Base-by-base conservation (phyloP, 345 rosid species). In the Sapria himalayana region DNA sequence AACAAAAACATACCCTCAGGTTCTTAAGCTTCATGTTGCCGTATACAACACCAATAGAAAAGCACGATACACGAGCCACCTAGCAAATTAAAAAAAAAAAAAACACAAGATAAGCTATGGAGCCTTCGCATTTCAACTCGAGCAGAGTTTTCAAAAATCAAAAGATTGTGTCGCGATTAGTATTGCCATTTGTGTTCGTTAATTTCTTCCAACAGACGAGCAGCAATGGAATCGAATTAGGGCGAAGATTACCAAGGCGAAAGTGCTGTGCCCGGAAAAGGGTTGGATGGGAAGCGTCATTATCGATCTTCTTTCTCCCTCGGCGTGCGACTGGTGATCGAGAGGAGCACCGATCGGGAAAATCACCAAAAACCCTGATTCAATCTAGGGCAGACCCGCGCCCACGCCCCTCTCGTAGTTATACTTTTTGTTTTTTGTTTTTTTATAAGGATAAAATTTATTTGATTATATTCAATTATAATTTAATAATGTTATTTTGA, bases 51-150 rank as follows among this genome's bases (percentile, higher is more conserved):
- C 85, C 78, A 14, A 72, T 39, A 6, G 72, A 61, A 34, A 78
- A 74, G 38, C 84, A 80, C 13, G 85, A 72, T 39, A 57, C 92
- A 39, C 80, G 73, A 52, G 78, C 85, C 29, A 72, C 81, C 92
- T 74, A 50, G 7, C 29, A 55, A 13, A n/a, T 15, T 23, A 33
- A 22, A 46, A 33, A 37, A 17, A 11, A 51, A 41, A 39, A 37
- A 32, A 32, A 32, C 15, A 29, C 35, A 18, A 25, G 2, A 42
- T 20, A 22, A n/a, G n/a, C n/a, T n/a, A n/a, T n/a, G n/a, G n/a
- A n/a, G n/a, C n/a, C n/a, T n/a, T n/a, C n/a, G n/a, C n/a, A n/a
- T n/a, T n/a, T n/a, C n/a, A n/a, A n/a, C n/a, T n/a, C n/a, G n/a
- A n/a, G n/a, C n/a, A n/a, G n/a, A n/a, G n/a, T n/a, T n/a, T n/a